A percentile compares a stretch with the other conserved stretches of the same genome.
Evolutionary conservation across 768 basidiomycete species (phyloP).

Genomic region (Clitopilus passeckerianus): DNA sequence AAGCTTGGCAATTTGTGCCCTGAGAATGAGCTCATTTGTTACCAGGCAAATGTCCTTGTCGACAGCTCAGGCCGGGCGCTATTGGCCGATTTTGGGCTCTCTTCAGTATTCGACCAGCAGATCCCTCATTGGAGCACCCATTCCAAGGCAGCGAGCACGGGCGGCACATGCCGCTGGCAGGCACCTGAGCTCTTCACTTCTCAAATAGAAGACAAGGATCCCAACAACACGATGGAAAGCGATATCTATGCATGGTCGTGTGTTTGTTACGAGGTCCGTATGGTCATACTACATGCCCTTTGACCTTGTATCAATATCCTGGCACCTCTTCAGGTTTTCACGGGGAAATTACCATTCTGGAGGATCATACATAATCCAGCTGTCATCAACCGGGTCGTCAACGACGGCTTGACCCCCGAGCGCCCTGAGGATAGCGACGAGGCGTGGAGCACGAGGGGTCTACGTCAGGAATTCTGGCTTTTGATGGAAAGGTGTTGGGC

Average conservation of each 20-base stretch:
- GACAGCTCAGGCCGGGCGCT: constrained; percentile 31
- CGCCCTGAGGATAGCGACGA: background rate
- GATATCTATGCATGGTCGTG: constrained; percentile 7
- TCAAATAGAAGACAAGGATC: constrained; percentile 8
- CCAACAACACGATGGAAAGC: constrained; percentile 10
- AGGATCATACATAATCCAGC: no score
- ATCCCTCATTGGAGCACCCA: constrained; percentile 9
- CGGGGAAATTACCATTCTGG: constrained; percentile 14
- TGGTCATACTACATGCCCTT: no score
- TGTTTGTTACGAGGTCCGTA: constrained; percentile 7
- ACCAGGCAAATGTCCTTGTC: constrained; percentile 38
- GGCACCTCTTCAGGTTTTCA: constrained; percentile 14
- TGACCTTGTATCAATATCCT: no score
- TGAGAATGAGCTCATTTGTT: no score
- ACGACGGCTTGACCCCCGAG: no score
- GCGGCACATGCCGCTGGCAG: constrained; percentile 24
- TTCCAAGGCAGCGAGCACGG: constrained; percentile 5
- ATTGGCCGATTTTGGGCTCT: constrained; percentile 45
- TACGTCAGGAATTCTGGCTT: no score
- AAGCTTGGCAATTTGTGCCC: constrained; percentile 1
- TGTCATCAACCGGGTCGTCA: no score
- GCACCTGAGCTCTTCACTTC: constrained; percentile 27
- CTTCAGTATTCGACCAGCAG: constrained; percentile 14
- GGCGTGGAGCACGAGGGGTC: no score
- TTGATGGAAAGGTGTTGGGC: no score